phyloP scores from a whole-genome alignment of 2,329 filamentous ascomycete species.

The Penicillium expansum region DNA sequence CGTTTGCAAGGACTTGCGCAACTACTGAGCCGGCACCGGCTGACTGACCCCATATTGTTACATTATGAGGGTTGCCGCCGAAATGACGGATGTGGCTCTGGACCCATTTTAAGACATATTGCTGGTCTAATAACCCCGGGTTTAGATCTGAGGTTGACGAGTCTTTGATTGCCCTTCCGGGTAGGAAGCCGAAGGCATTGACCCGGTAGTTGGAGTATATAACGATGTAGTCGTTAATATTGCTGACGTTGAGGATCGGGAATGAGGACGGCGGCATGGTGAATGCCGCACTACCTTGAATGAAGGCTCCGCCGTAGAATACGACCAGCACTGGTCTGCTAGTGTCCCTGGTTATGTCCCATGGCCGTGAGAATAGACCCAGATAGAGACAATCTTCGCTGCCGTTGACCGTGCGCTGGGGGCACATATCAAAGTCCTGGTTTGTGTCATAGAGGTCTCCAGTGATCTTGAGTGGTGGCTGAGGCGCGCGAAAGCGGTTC shows the following conservation, averaged over 20 bases:
- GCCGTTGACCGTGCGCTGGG: slow-evolving; percentile 56
- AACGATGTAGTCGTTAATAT: slow-evolving; percentile 51
- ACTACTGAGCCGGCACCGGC: slow-evolving; percentile 51
- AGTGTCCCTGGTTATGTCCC: slow-evolving; percentile 37
- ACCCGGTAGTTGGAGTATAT: slow-evolving; percentile 56
- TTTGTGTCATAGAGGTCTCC: slow-evolving; percentile 54
- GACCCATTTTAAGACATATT: slow-evolving; percentile 54
- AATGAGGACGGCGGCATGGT: slow-evolving; percentile 56
- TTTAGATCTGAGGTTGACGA: slow-evolving; percentile 51
- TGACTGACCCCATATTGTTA: slow-evolving; percentile 57
- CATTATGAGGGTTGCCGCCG: slow-evolving; percentile 52
- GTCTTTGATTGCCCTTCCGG: slow-evolving; percentile 48
- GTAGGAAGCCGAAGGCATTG: slow-evolving; percentile 58
- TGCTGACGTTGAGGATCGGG: slow-evolving; percentile 57
- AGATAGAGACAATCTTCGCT: slow-evolving; percentile 63
- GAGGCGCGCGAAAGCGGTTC: slow-evolving; percentile 61
- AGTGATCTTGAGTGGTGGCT: slow-evolving; percentile 51
- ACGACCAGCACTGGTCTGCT: slow-evolving; percentile 58
- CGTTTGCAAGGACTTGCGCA: slow-evolving; percentile 48
- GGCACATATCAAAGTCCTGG: slow-evolving; percentile 57
- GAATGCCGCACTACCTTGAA: slow-evolving; percentile 57
- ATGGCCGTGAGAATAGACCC: slow-evolving; percentile 59
- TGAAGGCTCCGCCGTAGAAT: slow-evolving; percentile 62
- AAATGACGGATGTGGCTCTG: slow-evolving; percentile 53
- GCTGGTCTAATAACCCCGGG: slow-evolving; percentile 53